These are phyloP conservation scores for Pinus taeda DNA, from an alignment of 75 land plant species.

Conservation along the genomic window DNA sequence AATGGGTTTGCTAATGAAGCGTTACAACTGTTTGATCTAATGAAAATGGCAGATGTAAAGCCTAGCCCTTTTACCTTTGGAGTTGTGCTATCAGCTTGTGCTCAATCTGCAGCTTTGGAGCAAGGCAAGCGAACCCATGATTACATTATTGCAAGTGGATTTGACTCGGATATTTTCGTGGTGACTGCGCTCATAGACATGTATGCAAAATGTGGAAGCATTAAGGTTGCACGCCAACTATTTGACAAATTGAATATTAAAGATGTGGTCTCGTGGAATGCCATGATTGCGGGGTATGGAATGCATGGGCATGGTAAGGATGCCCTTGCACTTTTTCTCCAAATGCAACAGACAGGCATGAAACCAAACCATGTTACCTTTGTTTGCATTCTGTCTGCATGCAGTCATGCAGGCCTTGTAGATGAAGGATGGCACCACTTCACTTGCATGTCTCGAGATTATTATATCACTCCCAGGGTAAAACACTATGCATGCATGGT, in stretches of 20 bases:
- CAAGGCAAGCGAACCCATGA: constrained; percentile 53
- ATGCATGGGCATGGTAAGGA: background rate
- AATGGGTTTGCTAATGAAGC: constrained; percentile 49
- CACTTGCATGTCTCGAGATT: background rate
- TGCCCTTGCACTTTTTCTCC: constrained; percentile 3
- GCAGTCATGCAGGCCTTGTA: constrained; percentile 8
- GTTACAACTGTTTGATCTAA: constrained; percentile 25
- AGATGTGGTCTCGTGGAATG: background rate
- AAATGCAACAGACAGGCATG: background rate
- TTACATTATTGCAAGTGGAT: constrained; percentile 17
- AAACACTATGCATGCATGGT: constrained; percentile 1
- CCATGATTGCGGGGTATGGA: constrained; percentile 3
- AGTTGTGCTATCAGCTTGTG: constrained; percentile 47
- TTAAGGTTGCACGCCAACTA: background rate
- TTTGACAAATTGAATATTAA: background rate
- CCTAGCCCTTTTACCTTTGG: constrained; percentile 49
- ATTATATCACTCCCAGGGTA: background rate
- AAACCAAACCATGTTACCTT: background rate
- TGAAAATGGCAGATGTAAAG: constrained; percentile 24
- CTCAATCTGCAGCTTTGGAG: constrained; percentile 21
- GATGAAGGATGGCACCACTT: constrained; percentile 1
- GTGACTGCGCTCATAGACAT: constrained; percentile 9
- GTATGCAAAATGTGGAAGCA: constrained; percentile 11
- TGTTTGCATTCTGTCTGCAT: constrained; percentile 4
- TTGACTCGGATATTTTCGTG: constrained; percentile 26